phyloP scores from a whole-genome alignment of 192 early-diverging fungal species.

The Coemansia sp. region DNA sequence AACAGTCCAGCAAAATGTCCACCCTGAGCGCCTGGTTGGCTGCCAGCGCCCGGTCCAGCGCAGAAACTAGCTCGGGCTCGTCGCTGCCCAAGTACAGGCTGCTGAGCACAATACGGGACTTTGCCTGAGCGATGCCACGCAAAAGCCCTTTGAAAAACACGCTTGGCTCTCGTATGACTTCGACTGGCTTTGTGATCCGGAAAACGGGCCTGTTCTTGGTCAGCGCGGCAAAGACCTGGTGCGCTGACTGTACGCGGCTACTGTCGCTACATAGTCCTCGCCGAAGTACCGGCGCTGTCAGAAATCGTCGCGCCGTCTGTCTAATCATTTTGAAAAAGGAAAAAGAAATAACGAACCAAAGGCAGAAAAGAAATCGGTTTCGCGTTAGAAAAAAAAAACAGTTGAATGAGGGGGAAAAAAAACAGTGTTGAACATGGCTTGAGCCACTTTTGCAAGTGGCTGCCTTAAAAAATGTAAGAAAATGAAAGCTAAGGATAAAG shows the following conservation, averaged over 20 bases:
- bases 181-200: conserved; percentile 43
- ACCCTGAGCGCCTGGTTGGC: conserved; percentile 62
- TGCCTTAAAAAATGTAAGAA: not conserved
- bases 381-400: conserved; percentile 5
- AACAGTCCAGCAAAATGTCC: conserved; percentile 83
- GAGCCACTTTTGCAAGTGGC: not conserved
- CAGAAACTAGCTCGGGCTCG: conserved; percentile 75
- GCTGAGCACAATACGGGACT: conserved; percentile 76
- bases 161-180: conserved; percentile 59
- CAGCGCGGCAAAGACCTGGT: conserved; percentile 41
- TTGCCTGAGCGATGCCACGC: conserved; percentile 69
- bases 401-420: not conserved
- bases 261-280: conserved; percentile 4
- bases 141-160: conserved; percentile 60
- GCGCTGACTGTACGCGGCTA: conserved; percentile 21
- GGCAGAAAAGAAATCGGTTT: not conserved
- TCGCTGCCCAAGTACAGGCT: conserved; percentile 88
- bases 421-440: not conserved
- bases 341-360: not conserved
- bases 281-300: not conserved
- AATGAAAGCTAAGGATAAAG: not conserved
- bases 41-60: conserved; percentile 63
- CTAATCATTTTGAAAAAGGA: conserved; percentile 10
- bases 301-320: not conserved
- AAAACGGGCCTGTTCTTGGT: conserved; percentile 43